These are phyloP conservation scores for Podila minutissima DNA, from an alignment of 192 early-diverging fungal genomes.

Conservation along the genomic window DNA sequence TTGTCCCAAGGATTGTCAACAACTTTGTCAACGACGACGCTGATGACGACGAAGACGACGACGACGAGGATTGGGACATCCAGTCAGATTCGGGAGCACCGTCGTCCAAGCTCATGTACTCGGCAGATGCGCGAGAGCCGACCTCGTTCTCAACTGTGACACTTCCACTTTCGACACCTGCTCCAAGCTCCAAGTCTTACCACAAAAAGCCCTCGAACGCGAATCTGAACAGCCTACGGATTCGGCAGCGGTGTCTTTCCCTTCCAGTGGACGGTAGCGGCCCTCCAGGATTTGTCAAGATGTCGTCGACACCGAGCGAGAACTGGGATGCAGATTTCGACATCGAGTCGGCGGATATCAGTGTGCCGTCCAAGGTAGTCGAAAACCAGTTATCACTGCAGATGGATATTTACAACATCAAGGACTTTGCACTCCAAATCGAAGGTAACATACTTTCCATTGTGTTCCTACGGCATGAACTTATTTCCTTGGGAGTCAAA, in stretches of 20 bases:
- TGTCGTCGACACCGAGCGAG: conserved; percentile 40
- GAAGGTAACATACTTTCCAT: conserved; percentile 22
- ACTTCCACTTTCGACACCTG: conserved; percentile 8
- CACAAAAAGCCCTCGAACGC: conserved; percentile 31
- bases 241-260: conserved; percentile 27
- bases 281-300: conserved; percentile 10
- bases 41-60: conserved; percentile 48
- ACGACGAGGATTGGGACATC: conserved; percentile 47
- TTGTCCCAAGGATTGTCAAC: too few species aligned
- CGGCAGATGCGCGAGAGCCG: conserved; percentile 24
- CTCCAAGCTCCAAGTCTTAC: background rate
- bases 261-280: conserved; percentile 6
- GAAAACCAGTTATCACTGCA: conserved; percentile 50
- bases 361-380: conserved; percentile 45
- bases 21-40: background rate
- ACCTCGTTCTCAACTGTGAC: conserved; percentile 18
- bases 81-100: conserved; percentile 30
- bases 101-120: conserved; percentile 40
- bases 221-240: conserved; percentile 14
- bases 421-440: conserved; percentile 51
- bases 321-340: conserved; percentile 58
- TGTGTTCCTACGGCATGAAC: background rate
- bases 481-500: too few species aligned
- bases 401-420: conserved; percentile 52
- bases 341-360: conserved; percentile 35